These are phyloP conservation scores for Candida yuanshanica DNA, from an alignment of 805 yeast species.

Conservation along the genomic window DNA sequence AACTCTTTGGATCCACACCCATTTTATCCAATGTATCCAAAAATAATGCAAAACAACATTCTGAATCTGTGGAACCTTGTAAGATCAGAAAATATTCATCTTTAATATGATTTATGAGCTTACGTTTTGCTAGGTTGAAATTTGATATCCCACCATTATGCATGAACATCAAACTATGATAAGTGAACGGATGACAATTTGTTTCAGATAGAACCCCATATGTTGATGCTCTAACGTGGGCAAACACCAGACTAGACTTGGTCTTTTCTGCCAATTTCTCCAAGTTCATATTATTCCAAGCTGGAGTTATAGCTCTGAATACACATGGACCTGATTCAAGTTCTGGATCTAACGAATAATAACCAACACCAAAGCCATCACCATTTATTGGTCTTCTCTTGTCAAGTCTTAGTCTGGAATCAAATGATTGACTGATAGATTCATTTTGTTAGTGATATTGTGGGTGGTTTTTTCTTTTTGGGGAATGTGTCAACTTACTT, in stretches of 20 bases:
- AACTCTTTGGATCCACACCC: slow-evolving; percentile 66
- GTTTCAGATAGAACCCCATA: slow-evolving; percentile 93
- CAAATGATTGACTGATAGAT: slow-evolving; percentile 66
- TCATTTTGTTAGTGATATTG: neutral
- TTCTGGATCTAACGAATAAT: slow-evolving; percentile 61
- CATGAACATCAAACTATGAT: slow-evolving; percentile 88
- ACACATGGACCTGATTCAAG: slow-evolving; percentile 77
- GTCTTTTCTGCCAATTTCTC: slow-evolving; percentile 86
- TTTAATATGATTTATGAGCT: slow-evolving; percentile 60
- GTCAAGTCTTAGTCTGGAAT: slow-evolving; percentile 81
- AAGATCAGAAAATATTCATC: slow-evolving; percentile 76
- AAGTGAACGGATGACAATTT: slow-evolving; percentile 94
- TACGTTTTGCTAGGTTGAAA: slow-evolving; percentile 68
- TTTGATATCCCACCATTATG: slow-evolving; percentile 89
- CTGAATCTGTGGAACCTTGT: slow-evolving; percentile 95
- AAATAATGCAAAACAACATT: slow-evolving; percentile 88
- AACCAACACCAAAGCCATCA: slow-evolving; percentile 97
- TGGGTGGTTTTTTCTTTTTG: neutral
- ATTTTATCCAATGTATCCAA: slow-evolving; percentile 67
- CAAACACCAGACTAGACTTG: slow-evolving; percentile 77
- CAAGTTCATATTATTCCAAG: slow-evolving; percentile 93
- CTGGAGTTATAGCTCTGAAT: slow-evolving; percentile 94
- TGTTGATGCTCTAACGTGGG: slow-evolving; percentile 94
- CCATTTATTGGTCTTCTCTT: slow-evolving; percentile 92
- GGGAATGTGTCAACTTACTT: slow-evolving; percentile 35